Evolutionary conservation across 768 basidiomycete genomes (phyloP).

Genomic region (Suillus hirtellus): DNA sequence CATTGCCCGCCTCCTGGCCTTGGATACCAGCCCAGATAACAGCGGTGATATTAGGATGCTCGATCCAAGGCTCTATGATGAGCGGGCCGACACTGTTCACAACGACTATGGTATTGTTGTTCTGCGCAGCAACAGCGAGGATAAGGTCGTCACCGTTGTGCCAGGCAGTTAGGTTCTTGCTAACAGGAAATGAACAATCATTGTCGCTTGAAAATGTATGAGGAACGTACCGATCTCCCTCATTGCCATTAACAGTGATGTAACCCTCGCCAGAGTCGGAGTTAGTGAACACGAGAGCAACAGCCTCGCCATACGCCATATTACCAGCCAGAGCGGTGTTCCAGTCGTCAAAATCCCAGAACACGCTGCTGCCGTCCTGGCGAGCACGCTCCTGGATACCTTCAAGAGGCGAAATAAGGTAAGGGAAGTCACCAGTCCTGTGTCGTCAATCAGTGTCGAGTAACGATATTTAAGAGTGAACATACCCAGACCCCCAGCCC

Average conservation of each 20-base stretch:
- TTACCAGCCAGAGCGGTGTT: constrained; percentile 50
- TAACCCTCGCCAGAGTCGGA: constrained; percentile 80
- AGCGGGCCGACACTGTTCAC: constrained; percentile 55
- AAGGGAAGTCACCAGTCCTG: constrained; percentile 69
- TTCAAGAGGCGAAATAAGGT: constrained; percentile 73
- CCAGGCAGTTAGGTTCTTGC: constrained; percentile 75
- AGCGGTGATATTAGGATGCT: constrained; percentile 74
- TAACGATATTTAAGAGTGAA: neutral
- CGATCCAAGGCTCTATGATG: constrained; percentile 66
- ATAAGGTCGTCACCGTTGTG: constrained; percentile 71
- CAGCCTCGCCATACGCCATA: constrained; percentile 48
- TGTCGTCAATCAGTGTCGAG: neutral
- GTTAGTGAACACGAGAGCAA: constrained; percentile 73
- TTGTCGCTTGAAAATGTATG: neutral
- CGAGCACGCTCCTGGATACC: constrained; percentile 71
- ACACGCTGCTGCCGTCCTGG: constrained; percentile 57
- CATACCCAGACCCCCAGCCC: constrained; percentile 82
- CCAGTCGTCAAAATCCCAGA: constrained; percentile 67
- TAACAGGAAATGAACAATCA: constrained; percentile 15
- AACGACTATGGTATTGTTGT: constrained; percentile 39
- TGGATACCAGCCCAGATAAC: constrained; percentile 68
- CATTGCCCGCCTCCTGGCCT: constrained; percentile 69
- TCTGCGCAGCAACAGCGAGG: constrained; percentile 61
- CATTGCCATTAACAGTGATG: constrained; percentile 77
- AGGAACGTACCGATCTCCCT: constrained; percentile 59